Percentiles rank a stretch among this genome's conserved stretches.
Evolutionary conservation across 2,329 filamentous ascomycete genomes (phyloP).

Genomic region (Cyclaneusma minus): DNA sequence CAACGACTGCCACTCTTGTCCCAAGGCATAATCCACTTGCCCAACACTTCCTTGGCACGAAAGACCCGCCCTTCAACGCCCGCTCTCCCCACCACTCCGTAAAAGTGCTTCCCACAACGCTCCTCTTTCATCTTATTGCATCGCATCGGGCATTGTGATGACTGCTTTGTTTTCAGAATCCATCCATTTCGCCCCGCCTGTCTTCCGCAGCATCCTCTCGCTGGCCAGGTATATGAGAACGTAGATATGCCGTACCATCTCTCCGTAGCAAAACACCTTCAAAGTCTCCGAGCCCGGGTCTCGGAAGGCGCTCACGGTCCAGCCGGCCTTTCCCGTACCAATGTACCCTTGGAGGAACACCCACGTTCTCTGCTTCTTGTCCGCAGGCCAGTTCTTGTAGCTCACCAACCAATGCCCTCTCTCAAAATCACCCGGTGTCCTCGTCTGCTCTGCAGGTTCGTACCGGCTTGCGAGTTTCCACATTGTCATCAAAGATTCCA

Average conservation of each 20-base stretch:
- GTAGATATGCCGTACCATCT: slow-evolving; percentile 57
- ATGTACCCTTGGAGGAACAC: slow-evolving; percentile 44
- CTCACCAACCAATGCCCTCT: slow-evolving; percentile 65
- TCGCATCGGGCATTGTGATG: slow-evolving; percentile 35
- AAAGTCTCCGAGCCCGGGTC: slow-evolving; percentile 27
- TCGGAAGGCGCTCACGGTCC: slow-evolving; percentile 46
- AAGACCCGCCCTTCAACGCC: too few relatives aligned
- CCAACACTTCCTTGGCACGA: too few relatives aligned
- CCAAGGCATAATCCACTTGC: too few relatives aligned
- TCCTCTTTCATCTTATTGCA: too few relatives aligned
- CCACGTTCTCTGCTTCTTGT: slow-evolving; percentile 41
- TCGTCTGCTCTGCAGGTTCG: slow-evolving; percentile 29
- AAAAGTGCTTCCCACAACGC: too few relatives aligned
- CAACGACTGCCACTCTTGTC: too few relatives aligned
- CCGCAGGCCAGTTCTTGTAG: slow-evolving; percentile 34
- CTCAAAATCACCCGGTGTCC: slow-evolving; percentile 42
- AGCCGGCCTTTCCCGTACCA: slow-evolving; percentile 41
- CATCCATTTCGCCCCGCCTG: slow-evolving; percentile 48
- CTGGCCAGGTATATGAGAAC: slow-evolving; percentile 61
- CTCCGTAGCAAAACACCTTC: slow-evolving; percentile 65
- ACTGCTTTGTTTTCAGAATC: slow-evolving; percentile 43
- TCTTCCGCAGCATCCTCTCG: slow-evolving; percentile 40
- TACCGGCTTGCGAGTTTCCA: slow-evolving; percentile 37
- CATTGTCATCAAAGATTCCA: slow-evolving; percentile 36
- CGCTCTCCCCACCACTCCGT: too few relatives aligned